Evolutionary conservation across 805 yeast genomes (phyloP).

Genomic region (Maudiozyma saulgeensis): DNA sequence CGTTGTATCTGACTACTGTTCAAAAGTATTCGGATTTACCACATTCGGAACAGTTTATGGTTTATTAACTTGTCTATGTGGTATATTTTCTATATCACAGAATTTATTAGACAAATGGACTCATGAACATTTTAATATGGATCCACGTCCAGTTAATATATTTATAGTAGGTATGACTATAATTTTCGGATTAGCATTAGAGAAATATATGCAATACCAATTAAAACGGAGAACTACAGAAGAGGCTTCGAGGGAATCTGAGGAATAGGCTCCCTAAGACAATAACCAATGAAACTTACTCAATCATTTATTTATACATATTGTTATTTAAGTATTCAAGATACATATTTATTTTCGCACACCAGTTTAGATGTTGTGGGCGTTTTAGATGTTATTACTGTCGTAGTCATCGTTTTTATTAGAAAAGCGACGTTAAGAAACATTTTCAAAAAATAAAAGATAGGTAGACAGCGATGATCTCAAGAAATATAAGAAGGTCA

Average conservation of each 20-base stretch:
- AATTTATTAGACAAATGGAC: constrained; percentile 61
- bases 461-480: no score
- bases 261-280: no score
- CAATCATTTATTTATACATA: no score
- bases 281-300: no score
- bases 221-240: neutral
- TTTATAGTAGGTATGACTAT: constrained; percentile 46
- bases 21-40: constrained; percentile 86
- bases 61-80: constrained; percentile 69
- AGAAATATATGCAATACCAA: constrained; percentile 2
- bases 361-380: no score
- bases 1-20: constrained; percentile 82
- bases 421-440: no score
- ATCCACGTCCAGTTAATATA: constrained; percentile 72
- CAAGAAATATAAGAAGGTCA: no score
- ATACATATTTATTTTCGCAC: no score
- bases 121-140: constrained; percentile 54
- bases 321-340: no score
- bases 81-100: constrained; percentile 68
- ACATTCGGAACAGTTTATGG: constrained; percentile 93
- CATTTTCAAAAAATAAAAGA: no score
- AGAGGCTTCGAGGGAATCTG: neutral
- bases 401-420: no score
- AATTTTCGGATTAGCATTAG: constrained; percentile 16
- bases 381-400: no score